Conservation (phyloP, 805 yeast species). For the Blastobotrys americana region DNA sequence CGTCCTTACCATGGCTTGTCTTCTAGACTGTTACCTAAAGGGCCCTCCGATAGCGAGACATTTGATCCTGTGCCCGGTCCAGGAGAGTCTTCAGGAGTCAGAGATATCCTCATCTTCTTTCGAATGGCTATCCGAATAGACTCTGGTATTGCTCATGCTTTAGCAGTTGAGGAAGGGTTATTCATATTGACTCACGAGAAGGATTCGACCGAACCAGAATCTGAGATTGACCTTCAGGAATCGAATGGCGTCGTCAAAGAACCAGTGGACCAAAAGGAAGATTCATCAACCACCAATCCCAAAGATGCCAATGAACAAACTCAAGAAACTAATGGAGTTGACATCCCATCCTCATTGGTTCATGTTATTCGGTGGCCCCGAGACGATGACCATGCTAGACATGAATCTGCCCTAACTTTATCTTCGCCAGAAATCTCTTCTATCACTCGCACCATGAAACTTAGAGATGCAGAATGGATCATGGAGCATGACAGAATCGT, state of each 20-base stretch:
- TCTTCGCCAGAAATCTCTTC: no score
- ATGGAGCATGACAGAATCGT: conserved; percentile 16
- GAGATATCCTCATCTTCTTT: conserved; percentile 27
- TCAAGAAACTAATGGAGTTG: not conserved
- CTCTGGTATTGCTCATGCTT: conserved; percentile 24
- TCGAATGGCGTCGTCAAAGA: conserved; percentile 10
- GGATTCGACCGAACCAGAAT: conserved; percentile 19
- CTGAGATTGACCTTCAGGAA: conserved; percentile 1
- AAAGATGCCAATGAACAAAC: conserved; percentile 19
- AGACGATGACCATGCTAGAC: no score
- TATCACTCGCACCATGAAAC: no score
- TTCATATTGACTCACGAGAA: conserved; percentile 19
- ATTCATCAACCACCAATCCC: no score
- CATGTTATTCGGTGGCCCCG: no score
- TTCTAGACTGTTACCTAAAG: conserved; percentile 1
- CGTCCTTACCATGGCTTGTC: not conserved
- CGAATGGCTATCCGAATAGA: conserved; percentile 26
- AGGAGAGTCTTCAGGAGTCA: conserved; percentile 34
- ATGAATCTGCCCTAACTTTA: no score
- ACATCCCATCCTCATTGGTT: no score
- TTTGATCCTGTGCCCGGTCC: conserved; percentile 31
- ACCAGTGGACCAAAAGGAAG: no score
- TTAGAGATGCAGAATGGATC: no score
- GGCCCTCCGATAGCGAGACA: no score
- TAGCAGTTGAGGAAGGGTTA: conserved; percentile 22